Evolutionary conservation across 805 yeast genomes (phyloP), one percentile per base, ranked within the genome.

Genomic region (Torulaspora franciscae): DNA sequence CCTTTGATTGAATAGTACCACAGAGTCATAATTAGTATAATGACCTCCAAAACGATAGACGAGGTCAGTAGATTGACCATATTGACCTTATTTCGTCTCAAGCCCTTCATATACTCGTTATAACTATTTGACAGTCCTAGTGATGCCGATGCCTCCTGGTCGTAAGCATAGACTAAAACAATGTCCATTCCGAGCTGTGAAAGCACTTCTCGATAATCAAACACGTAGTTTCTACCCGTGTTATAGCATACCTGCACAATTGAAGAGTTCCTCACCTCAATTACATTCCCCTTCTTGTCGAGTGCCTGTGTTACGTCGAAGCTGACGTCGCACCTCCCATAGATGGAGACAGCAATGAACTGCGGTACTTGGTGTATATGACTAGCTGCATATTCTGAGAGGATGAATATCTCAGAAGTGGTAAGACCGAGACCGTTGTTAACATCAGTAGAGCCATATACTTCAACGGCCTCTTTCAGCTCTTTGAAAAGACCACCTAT

Each of bases 401-500:
- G 43, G 7, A 62, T 53, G 11, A 46, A 44, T 7, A 61, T 42
- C 40, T 62, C 68, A 4, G 65, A 51, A 4, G 66, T 64, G 2
- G 67, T 60, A 22, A 64, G 40, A 1, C 64, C 64, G 3, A 56
- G 61, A 8, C 64, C 64, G 37, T 61, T 57, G 40, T 59, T 57
- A 14, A 54, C 52, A 35, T 47, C 52, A n/a, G 57, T 49, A 2
- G 62, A 46, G 4, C 54, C 57, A 8, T 50, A 49, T 3, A 48
- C 41, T 36, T 59, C 64, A 3, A 62, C 58, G 1, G 58, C 48
- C n/a, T 43, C 36, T 26, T 51, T 51, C 17, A 63, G 39, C 8
- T 43, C 58, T 7, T 49, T 45, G 26, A 60, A 57, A 7, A 63
- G 50, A 28, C 67, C 67, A 4, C 37, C 25, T 14, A 58, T 47